Evolutionary conservation across 768 basidiomycete species (phyloP).

Genomic region (Suillus clintonianus): DNA sequence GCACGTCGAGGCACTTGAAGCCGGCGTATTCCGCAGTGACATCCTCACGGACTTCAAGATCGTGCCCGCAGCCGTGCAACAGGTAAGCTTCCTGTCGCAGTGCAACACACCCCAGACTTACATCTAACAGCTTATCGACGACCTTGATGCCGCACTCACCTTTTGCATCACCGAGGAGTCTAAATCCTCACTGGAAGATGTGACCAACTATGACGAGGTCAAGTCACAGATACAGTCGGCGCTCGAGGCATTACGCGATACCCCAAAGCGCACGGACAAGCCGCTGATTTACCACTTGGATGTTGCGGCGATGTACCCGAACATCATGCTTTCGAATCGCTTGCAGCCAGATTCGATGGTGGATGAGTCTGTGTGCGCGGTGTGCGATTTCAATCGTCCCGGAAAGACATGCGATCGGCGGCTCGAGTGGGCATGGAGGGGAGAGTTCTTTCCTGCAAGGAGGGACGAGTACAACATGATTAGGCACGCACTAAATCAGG

Average conservation of each 20-base stretch:
- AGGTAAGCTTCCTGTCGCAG: slow-evolving; percentile 39
- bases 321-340: slow-evolving; percentile 99
- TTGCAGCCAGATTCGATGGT: slow-evolving; percentile 98
- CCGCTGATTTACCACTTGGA: slow-evolving; percentile 98
- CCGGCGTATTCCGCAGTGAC: slow-evolving; percentile 96
- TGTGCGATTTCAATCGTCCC: slow-evolving; percentile 97
- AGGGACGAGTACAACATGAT: slow-evolving; percentile 99
- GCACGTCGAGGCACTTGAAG: slow-evolving; percentile 97
- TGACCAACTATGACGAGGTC: slow-evolving; percentile 96
- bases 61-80: slow-evolving; percentile 80
- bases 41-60: slow-evolving; percentile 96
- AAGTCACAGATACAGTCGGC: slow-evolving; percentile 74
- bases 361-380: slow-evolving; percentile 94
- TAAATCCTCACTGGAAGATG: slow-evolving; percentile 71
- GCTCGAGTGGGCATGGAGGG: slow-evolving; percentile 98
- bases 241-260: slow-evolving; percentile 89
- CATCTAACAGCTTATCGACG: slow-evolving; percentile 75
- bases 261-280: slow-evolving; percentile 83
- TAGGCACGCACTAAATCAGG: slow-evolving; percentile 93
- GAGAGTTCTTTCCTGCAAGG: slow-evolving; percentile 97
- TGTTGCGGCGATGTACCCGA: slow-evolving; percentile 99
- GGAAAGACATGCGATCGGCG: slow-evolving; percentile 93
- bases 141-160: slow-evolving; percentile 87
- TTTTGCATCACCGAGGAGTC: slow-evolving; percentile 91
- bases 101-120: not conserved